Base-by-base conservation (phyloP, 2,329 filamentous ascomycete genomes). In the Botrytis medusae region DNA sequence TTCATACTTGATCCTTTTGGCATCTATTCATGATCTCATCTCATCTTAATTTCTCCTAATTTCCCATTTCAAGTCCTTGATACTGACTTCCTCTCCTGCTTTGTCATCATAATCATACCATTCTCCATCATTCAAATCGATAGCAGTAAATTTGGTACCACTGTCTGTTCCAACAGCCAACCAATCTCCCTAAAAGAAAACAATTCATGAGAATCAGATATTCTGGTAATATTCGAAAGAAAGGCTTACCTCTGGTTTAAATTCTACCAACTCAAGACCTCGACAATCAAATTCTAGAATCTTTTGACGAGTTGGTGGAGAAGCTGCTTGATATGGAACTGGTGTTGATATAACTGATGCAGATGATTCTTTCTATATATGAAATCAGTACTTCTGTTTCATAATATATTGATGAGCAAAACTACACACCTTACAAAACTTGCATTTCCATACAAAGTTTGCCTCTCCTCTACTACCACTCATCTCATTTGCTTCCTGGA, bases 21-120 rank as follows among this genome's bases (percentile, higher is more conserved):
- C 5, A 57, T 57, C 12, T n/a, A 32, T 32, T 37, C 65, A 10
- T 44, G 2, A 29, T 29, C 34, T 68, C n/a, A 29, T 29, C 48
- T 57, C n/a, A 25, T 46, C 63, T 77, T 60, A 81, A 71, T 79
- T 81, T 72, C 79, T 79, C 44, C 79, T 75, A 59, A 99, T 92
- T 77, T 94, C 91, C 94, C 94, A 99, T 75, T 89, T 93, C 72
- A 97, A 83, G 44, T 96, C 93, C 81, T 94, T 95, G 81, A 98
- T 94, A 82, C 93, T 96, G 64, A 98, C 95, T 82, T 98, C 95
- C 68, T 97, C 93, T 0, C 91, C 88, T 0, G 93, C 88, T 85
- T 98, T 98, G 84, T 98, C 95, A 78, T 98, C 95, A 79, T 98
- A 99, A 79, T 98, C 95, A 82, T 92, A 99, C 96, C 96, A 99